Percentiles rank a stretch among this genome's conserved stretches.
Evolutionary conservation across 768 basidiomycete species (phyloP).

Genomic region (Crepidotus variabilis): DNA sequence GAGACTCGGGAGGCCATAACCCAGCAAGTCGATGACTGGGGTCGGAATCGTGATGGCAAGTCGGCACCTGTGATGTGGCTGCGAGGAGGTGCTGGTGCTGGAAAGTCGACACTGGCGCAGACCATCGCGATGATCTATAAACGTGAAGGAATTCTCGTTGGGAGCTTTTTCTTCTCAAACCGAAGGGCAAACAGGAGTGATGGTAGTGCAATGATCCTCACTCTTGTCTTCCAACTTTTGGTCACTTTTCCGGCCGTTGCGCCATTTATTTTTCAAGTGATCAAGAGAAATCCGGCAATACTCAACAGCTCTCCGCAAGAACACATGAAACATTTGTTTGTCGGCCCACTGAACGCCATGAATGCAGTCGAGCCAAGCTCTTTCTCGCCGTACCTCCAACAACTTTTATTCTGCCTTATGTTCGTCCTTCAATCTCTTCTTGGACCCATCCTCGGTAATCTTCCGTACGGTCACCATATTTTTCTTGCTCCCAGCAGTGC

Average conservation of each 20-base stretch:
- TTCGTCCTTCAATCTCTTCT: too few relatives aligned
- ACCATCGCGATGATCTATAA: too few relatives aligned
- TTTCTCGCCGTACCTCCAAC: too few relatives aligned
- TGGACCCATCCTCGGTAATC: too few relatives aligned
- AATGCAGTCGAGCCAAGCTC: too few relatives aligned
- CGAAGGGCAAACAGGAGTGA: neutral
- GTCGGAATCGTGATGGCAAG: neutral
- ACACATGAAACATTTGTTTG: too few relatives aligned
- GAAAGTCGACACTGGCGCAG: conserved; percentile 15
- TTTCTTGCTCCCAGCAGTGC: neutral
- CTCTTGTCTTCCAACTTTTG: conserved; percentile 12
- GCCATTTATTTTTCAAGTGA: neutral
- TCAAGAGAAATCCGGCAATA: conserved; percentile 8
- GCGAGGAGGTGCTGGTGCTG: conserved; percentile 12
- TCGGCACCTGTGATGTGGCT: conserved; percentile 7
- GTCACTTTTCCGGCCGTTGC: conserved; percentile 8
- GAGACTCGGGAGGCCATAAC: conserved; percentile 12
- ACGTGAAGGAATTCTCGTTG: conserved; percentile 4
- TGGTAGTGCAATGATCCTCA: conserved; percentile 10
- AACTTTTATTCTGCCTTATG: too few relatives aligned
- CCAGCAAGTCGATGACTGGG: conserved; percentile 14
- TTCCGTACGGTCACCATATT: too few relatives aligned
- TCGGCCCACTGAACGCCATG: too few relatives aligned
- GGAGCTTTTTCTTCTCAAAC: conserved; percentile 16
- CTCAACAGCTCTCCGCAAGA: too few relatives aligned